A percentile compares a stretch with the other conserved stretches of the same genome.
These are phyloP conservation scores for Pestalotiopsis sp. DNA, from an alignment of 2,329 filamentous ascomycete genomes.

Conservation along the genomic window DNA sequence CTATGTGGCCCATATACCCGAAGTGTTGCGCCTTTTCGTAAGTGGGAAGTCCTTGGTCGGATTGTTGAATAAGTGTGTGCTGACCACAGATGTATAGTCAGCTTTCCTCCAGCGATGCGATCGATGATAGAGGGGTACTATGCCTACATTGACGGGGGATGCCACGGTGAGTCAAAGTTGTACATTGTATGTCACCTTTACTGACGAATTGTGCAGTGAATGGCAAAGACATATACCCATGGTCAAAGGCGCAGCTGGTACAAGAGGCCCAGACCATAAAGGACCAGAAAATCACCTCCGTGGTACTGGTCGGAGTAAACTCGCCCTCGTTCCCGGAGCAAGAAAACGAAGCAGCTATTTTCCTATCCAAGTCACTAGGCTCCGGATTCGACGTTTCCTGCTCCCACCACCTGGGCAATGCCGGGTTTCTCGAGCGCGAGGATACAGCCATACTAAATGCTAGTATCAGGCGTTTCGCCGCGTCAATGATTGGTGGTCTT, in stretches of 20 bases:
- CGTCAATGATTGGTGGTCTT: constrained; percentile 58
- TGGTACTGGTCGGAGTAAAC: not conserved
- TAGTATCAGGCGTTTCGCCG: constrained; percentile 59
- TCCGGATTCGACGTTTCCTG: constrained; percentile 48
- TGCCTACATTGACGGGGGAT: not conserved
- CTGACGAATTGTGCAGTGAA: not conserved
- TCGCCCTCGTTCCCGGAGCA: not conserved
- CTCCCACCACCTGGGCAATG: constrained; percentile 53
- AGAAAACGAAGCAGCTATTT: not conserved
- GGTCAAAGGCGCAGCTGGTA: not conserved
- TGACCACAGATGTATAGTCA: not conserved
- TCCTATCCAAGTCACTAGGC: not conserved
- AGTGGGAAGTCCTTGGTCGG: not conserved
- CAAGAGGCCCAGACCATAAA: not conserved
- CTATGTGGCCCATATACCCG: constrained; percentile 48
- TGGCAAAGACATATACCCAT: not conserved
- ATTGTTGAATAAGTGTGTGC: not conserved
- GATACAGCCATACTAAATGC: constrained; percentile 68
- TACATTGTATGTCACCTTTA: not conserved
- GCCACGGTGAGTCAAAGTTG: not conserved
- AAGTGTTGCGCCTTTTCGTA: not conserved
- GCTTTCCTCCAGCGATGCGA: not conserved
- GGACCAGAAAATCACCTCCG: not conserved
- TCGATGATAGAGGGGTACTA: not conserved
- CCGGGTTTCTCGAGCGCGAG: constrained; percentile 62